A percentile compares a stretch with the other conserved stretches of the same genome.
Evolutionary conservation across 2,329 filamentous ascomycete species (phyloP).

Genomic region (Aspergillus hortae): DNA sequence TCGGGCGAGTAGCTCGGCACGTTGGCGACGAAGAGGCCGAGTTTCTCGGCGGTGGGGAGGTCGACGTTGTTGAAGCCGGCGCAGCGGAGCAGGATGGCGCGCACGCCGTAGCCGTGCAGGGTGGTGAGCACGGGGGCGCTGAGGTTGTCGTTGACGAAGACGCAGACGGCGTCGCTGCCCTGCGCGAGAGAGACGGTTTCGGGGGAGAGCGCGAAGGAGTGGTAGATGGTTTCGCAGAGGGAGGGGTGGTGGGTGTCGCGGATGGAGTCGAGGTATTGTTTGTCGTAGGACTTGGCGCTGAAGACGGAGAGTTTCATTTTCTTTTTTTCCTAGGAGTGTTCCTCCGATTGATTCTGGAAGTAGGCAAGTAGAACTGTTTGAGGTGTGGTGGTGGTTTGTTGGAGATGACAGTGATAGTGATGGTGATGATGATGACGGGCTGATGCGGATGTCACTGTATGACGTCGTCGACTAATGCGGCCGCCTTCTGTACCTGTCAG

Average conservation of each 20-base stretch:
- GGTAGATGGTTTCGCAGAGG: constrained; percentile 52
- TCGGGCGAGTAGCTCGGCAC: constrained; percentile 68
- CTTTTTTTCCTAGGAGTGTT: too few species aligned
- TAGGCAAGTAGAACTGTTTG: too few species aligned
- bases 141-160: constrained; percentile 65
- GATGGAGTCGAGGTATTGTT: constrained; percentile 50
- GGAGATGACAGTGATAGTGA: too few species aligned
- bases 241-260: constrained; percentile 23
- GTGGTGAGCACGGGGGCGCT: constrained; percentile 49
- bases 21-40: constrained; percentile 61
- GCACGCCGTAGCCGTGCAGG: constrained; percentile 51
- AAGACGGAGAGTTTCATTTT: constrained; percentile 61
- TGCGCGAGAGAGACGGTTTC: constrained; percentile 56
- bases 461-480: not conserved
- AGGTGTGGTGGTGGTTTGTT: too few species aligned
- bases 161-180: constrained; percentile 58
- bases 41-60: constrained; percentile 51
- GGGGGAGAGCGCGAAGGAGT: constrained; percentile 54
- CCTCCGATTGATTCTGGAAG: too few species aligned
- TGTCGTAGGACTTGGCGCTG: constrained; percentile 63
- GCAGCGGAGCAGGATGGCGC: constrained; percentile 62
- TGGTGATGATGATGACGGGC: not conserved
- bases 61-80: constrained; percentile 68
- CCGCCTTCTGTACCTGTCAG: not conserved
- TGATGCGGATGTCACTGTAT: not conserved